A percentile compares a stretch with the other conserved stretches of the same genome.
phyloP scores from a whole-genome alignment of 2,329 filamentous ascomycete species.

The Endoconidiophora polonica region DNA sequence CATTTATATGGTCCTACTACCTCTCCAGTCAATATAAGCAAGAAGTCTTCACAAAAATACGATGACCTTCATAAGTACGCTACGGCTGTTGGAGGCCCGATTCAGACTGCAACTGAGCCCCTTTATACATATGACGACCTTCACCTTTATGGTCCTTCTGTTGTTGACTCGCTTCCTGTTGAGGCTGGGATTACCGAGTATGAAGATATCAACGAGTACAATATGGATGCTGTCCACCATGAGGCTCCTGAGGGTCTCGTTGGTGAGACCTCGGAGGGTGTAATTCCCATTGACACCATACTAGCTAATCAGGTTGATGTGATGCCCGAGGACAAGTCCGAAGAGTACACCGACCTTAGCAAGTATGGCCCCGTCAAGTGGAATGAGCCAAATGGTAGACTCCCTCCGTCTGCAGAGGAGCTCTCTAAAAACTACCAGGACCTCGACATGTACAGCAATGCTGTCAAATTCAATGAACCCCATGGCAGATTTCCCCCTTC shows the following conservation, averaged over 20 bases:
- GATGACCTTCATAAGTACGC: slow-evolving; percentile 24
- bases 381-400: slow-evolving; percentile 22
- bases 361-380: slow-evolving; percentile 20
- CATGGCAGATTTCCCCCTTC: slow-evolving; percentile 13
- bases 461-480: slow-evolving; percentile 16
- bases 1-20: slow-evolving; percentile 19
- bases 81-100: slow-evolving; percentile 18
- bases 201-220: slow-evolving; percentile 25
- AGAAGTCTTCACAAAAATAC: slow-evolving; percentile 20
- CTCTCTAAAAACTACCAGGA: slow-evolving; percentile 24
- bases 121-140: slow-evolving; percentile 26
- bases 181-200: slow-evolving; percentile 19
- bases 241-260: slow-evolving; percentile 3
- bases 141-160: slow-evolving; percentile 21
- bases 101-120: slow-evolving; percentile 18
- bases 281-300: slow-evolving; percentile 24
- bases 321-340: neutral
- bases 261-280: slow-evolving; percentile 12
- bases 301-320: slow-evolving; percentile 18
- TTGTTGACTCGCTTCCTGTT: slow-evolving; percentile 24
- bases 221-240: slow-evolving; percentile 18
- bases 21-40: slow-evolving; percentile 19
- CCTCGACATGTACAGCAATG: slow-evolving; percentile 24
- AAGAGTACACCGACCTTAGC: slow-evolving; percentile 12
- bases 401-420: slow-evolving; percentile 20